Percentiles rank a stretch among this genome's conserved stretches.
phyloP scores from a whole-genome alignment of 2,329 filamentous ascomycete species.

The Venturiaceae sp. region DNA sequence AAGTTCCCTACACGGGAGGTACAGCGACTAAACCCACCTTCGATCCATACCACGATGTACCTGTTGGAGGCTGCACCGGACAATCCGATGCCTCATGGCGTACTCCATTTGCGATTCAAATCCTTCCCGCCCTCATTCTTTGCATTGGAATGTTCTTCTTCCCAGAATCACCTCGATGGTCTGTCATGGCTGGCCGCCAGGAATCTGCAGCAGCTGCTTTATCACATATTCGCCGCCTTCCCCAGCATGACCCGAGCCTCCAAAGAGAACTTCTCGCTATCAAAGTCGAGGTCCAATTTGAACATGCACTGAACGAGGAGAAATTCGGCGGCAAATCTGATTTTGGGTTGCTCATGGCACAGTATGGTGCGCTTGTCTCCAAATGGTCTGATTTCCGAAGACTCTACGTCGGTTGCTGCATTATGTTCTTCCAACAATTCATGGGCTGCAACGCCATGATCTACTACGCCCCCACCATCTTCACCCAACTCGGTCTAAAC shows the following conservation, averaged over 20 bases:
- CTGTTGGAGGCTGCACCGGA: constrained; percentile 9
- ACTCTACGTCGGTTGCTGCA: constrained; percentile 48
- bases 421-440: constrained; percentile 63
- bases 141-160: constrained; percentile 53
- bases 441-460: constrained; percentile 48
- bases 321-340: constrained; percentile 40
- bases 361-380: constrained; percentile 42
- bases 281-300: constrained; percentile 34
- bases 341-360: constrained; percentile 36
- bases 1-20: not conserved
- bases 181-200: constrained; percentile 59
- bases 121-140: constrained; percentile 51
- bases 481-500: constrained; percentile 52
- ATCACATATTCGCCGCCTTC: constrained; percentile 45
- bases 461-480: constrained; percentile 64
- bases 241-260: constrained; percentile 22
- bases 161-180: constrained; percentile 58
- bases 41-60: not conserved
- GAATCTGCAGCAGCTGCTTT: constrained; percentile 51
- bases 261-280: constrained; percentile 26
- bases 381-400: constrained; percentile 69
- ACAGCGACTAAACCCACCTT: not conserved
- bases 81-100: constrained; percentile 27
- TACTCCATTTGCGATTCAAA: constrained; percentile 56
- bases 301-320: constrained; percentile 52